phyloP scores from a whole-genome alignment of 306 rosid genomes.

The Cyclanthera cordifolia region DNA sequence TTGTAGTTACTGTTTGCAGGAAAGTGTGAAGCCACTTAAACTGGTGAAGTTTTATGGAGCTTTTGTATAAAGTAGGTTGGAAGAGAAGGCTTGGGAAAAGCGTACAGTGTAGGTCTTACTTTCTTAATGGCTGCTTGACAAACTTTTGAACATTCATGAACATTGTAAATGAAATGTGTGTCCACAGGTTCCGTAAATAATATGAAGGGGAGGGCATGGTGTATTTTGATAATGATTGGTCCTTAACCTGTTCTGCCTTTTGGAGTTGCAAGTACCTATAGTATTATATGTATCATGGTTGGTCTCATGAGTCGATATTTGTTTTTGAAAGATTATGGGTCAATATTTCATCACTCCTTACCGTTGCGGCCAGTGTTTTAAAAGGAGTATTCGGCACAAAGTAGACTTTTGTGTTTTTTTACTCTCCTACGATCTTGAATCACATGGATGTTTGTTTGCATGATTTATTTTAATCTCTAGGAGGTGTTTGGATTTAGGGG shows the following conservation, averaged over 20 bases:
- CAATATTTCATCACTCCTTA: too few relatives aligned
- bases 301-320: too few relatives aligned
- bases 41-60: conserved; percentile 66
- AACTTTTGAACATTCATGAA: not conserved
- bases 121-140: not conserved
- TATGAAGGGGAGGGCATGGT: not conserved
- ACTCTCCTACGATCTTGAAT: too few relatives aligned
- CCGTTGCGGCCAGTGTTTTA: too few relatives aligned
- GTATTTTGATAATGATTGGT: not conserved
- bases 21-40: conserved; percentile 55
- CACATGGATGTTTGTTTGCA: too few relatives aligned
- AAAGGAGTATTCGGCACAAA: too few relatives aligned
- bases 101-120: conserved; percentile 3
- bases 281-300: too few relatives aligned
- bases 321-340: too few relatives aligned
- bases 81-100: not conserved
- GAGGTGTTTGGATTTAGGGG: too few relatives aligned
- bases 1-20: conserved; percentile 35
- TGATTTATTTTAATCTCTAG: too few relatives aligned
- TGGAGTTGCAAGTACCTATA: too few relatives aligned
- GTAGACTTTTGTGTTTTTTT: too few relatives aligned
- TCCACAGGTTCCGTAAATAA: not conserved
- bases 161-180: conserved; percentile 8
- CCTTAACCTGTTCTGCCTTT: not conserved
- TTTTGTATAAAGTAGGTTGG: conserved; percentile 20